Evolutionary conservation across 73 alveolate genomes (phyloP).

Genomic region (Effrenium voratum): DNA sequence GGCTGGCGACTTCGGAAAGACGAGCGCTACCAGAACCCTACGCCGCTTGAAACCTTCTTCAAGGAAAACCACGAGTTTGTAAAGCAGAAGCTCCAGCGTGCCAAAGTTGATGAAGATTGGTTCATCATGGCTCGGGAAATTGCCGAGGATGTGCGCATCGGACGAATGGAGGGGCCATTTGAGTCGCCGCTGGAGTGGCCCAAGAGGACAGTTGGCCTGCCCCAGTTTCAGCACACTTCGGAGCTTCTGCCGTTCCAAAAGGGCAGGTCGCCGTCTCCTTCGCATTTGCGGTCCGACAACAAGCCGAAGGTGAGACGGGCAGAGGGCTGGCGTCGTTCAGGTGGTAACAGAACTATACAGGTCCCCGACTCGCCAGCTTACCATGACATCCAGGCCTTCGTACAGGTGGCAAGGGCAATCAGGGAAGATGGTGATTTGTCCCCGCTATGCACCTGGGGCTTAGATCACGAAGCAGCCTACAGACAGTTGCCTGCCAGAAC

Average conservation of each 20-base stretch:
- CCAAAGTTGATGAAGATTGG: background rate
- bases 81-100: background rate
- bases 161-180: background rate
- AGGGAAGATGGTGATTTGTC: background rate
- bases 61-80: background rate
- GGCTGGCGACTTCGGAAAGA: background rate
- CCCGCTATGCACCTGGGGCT: background rate
- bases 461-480: conserved; percentile 17
- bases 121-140: background rate
- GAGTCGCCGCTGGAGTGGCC: background rate
- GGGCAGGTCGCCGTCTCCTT: no score
- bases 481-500: background rate
- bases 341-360: background rate
- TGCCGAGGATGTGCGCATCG: background rate
- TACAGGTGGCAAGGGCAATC: background rate
- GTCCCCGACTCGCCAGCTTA: conserved; percentile 16
- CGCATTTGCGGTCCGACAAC: no score
- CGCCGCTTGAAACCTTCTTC: background rate
- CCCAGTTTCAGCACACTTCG: background rate
- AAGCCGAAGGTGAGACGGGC: background rate
- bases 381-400: conserved; percentile 1
- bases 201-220: background rate
- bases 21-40: background rate
- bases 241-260: background rate
- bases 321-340: conserved; percentile 4